Conservation (phyloP, 352 stramenopile species). For the Pythium rishiriense region DNA sequence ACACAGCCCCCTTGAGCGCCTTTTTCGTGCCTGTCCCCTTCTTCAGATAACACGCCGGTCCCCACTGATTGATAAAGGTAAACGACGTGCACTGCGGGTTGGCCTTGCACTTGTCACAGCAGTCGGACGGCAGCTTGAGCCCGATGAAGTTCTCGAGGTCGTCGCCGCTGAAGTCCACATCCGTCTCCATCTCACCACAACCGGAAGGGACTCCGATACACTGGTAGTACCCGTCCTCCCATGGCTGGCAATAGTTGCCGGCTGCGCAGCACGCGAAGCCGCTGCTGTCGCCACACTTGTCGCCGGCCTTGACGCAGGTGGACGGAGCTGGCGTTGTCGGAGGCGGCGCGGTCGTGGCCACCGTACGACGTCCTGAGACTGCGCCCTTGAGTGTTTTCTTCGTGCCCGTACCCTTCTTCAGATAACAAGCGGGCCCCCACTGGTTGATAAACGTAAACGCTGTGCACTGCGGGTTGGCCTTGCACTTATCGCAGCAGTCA, state of each 20-base stretch:
- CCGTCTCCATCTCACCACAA: conserved; percentile 40
- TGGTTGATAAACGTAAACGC: conserved; percentile 61
- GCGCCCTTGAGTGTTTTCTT: conserved; percentile 28
- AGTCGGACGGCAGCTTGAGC: conserved; percentile 35
- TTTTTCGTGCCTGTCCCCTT: conserved; percentile 17
- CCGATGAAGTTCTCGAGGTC: conserved; percentile 34
- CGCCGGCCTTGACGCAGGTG: conserved; percentile 3
- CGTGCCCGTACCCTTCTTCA: conserved; percentile 34
- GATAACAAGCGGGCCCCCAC: conserved; percentile 50
- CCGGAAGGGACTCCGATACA: conserved; percentile 38
- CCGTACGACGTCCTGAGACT: conserved; percentile 28
- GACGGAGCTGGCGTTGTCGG: conserved; percentile 18
- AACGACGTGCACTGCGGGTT: conserved; percentile 48
- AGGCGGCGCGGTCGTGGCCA: conserved; percentile 28
- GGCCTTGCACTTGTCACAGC: conserved; percentile 42
- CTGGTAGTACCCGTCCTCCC: conserved; percentile 58
- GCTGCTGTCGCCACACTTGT: conserved; percentile 40
- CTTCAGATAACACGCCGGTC: conserved; percentile 57
- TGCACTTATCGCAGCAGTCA: conserved; percentile 48
- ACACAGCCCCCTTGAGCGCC: conserved; percentile 26
- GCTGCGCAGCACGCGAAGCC: conserved; percentile 35
- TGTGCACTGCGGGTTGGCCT: conserved; percentile 35
- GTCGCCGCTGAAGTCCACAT: conserved; percentile 41
- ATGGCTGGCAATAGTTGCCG: conserved; percentile 49
- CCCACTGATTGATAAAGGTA: conserved; percentile 57